These are phyloP conservation scores for Moesziomyces globuligerus DNA, from an alignment of 1,284 basidiomycete species.

Conservation along the genomic window DNA sequence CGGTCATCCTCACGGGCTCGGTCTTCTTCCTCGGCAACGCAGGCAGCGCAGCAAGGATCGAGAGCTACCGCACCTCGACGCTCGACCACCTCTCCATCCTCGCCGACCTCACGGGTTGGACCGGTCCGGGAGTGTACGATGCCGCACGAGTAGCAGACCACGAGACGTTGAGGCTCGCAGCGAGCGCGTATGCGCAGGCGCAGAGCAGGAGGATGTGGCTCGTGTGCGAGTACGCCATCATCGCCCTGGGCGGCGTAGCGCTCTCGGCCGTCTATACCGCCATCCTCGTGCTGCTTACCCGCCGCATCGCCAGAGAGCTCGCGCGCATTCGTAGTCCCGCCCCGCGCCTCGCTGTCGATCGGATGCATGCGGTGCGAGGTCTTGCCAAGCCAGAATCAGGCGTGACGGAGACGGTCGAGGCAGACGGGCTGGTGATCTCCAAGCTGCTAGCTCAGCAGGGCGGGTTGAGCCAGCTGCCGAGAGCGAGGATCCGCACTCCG, in stretches of 20 bases:
- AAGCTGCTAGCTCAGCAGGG: not conserved
- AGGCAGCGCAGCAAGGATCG: not conserved
- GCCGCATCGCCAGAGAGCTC: slow-evolving; percentile 19
- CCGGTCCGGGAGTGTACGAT: not conserved
- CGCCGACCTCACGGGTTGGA: not conserved
- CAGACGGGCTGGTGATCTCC: not conserved
- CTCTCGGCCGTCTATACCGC: slow-evolving; percentile 4
- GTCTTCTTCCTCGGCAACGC: not conserved
- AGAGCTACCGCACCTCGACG: not conserved
- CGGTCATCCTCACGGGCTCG: not conserved
- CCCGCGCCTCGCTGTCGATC: not conserved
- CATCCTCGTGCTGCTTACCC: slow-evolving; percentile 8
- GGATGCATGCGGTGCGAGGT: too few relatives aligned
- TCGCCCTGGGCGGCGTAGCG: slow-evolving; percentile 6
- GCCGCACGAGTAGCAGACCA: too few relatives aligned
- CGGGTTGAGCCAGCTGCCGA: not conserved
- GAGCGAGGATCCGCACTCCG: not conserved
- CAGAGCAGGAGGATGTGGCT: slow-evolving; percentile 10
- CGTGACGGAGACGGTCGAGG: not conserved
- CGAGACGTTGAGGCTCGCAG: slow-evolving; percentile 3
- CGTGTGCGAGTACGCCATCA: not conserved
- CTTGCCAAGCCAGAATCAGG: too few relatives aligned
- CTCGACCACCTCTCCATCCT: not conserved
- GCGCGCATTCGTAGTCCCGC: slow-evolving; percentile 12
- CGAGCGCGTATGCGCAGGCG: slow-evolving; percentile 2